Conservation (phyloP, 2,329 filamentous ascomycete genomes). For the Monosporascus cannonballus region DNA sequence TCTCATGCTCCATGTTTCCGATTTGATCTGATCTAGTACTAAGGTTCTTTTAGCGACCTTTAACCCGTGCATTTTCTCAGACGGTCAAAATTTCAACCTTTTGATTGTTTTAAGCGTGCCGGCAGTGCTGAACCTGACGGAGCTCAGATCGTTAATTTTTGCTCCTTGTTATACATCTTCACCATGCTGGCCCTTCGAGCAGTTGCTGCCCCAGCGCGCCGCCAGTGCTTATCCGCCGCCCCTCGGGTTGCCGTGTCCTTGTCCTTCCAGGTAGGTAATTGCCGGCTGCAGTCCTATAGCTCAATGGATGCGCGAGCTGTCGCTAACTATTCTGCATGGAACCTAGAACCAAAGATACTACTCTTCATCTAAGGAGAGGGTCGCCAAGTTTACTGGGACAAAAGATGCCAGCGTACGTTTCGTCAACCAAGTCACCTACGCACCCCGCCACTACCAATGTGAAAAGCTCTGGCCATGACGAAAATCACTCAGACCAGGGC, state of each 20-base stretch:
- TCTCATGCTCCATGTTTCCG: too few species aligned
- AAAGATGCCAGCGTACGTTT: constrained; percentile 78
- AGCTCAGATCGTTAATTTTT: too few species aligned
- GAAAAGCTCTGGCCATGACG: constrained; percentile 10
- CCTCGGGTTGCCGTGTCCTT: constrained; percentile 46
- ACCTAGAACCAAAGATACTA: constrained; percentile 54
- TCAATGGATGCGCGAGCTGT: constrained; percentile 3
- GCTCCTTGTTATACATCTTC: constrained; percentile 24
- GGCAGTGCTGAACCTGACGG: too few species aligned
- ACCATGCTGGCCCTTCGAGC: constrained; percentile 80
- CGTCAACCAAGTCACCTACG: background rate
- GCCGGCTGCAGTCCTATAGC: constrained; percentile 10
- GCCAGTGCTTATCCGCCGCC: constrained; percentile 70
- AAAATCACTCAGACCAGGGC: constrained; percentile 36
- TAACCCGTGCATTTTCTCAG: too few species aligned
- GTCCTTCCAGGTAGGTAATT: constrained; percentile 49
- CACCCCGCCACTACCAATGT: constrained; percentile 11
- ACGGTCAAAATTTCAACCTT: too few species aligned
- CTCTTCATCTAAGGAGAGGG: constrained; percentile 47
- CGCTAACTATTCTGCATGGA: constrained; percentile 17
- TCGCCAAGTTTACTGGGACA: constrained; percentile 89
- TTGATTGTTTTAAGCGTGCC: too few species aligned
- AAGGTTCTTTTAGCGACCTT: too few species aligned
- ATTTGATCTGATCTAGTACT: too few species aligned
- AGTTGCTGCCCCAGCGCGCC: constrained; percentile 67